phyloP scores from a whole-genome alignment of 2,329 filamentous ascomycete species.

The Phialophora chinensis region DNA sequence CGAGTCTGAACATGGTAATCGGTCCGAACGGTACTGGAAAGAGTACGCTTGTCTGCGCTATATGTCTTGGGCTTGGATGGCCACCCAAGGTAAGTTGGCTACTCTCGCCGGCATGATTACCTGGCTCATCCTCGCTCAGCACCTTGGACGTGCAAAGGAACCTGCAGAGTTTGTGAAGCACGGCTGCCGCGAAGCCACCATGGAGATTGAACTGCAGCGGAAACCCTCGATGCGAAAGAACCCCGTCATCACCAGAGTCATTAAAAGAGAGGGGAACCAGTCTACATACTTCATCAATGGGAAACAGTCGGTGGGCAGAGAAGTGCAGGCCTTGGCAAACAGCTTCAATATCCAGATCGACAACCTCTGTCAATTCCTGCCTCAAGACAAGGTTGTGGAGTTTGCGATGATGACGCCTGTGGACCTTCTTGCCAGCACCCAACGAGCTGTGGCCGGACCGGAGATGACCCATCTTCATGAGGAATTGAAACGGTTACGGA shows the following conservation, averaged over 20 bases:
- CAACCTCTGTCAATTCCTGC: slow-evolving; percentile 95
- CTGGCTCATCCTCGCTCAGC: slow-evolving; percentile 48
- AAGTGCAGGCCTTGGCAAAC: slow-evolving; percentile 70
- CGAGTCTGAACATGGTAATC: slow-evolving; percentile 97
- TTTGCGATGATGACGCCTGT: slow-evolving; percentile 85
- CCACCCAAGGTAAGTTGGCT: slow-evolving; percentile 62
- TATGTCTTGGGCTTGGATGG: slow-evolving; percentile 90
- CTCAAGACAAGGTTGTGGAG: slow-evolving; percentile 93
- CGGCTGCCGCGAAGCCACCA: slow-evolving; percentile 74
- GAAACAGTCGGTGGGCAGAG: slow-evolving; percentile 63
- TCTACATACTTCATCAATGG: slow-evolving; percentile 80
- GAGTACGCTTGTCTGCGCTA: slow-evolving; percentile 94
- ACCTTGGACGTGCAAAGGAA: slow-evolving; percentile 83
- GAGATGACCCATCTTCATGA: slow-evolving; percentile 82
- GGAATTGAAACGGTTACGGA: slow-evolving; percentile 72
- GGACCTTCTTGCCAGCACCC: slow-evolving; percentile 81
- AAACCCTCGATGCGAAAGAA: slow-evolving; percentile 58
- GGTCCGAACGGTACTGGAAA: slow-evolving; percentile 99
- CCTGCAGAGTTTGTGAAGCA: slow-evolving; percentile 93
- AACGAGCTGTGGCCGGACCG: slow-evolving; percentile 82
- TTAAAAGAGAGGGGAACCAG: slow-evolving; percentile 81
- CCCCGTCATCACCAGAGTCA: slow-evolving; percentile 74
- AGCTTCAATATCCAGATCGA: slow-evolving; percentile 90
- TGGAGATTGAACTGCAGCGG: slow-evolving; percentile 88
- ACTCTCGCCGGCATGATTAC: background rate